Conservation (phyloP, 345 rosid genomes). For the Acer campestre region DNA sequence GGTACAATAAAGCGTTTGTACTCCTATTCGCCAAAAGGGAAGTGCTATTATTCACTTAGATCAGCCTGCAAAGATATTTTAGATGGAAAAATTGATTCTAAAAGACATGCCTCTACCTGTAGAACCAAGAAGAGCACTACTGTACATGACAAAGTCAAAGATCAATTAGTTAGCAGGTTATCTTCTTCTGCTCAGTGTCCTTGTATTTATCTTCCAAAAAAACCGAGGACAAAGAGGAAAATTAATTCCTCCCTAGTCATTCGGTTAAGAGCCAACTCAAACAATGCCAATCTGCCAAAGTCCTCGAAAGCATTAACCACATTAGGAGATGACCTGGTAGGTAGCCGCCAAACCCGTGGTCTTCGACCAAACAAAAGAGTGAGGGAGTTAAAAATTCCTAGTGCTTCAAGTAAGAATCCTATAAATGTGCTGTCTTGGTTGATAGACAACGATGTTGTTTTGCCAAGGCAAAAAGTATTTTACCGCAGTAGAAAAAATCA, state of each 20-base stretch:
- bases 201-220: conserved; percentile 1
- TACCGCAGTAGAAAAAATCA: conserved; percentile 33
- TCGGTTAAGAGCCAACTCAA: conserved; percentile 19
- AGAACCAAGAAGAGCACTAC: conserved; percentile 12
- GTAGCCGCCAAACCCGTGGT: conserved; percentile 19
- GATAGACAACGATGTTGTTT: conserved; percentile 59
- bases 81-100: conserved; percentile 14
- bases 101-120: conserved; percentile 12
- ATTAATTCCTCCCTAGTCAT: conserved; percentile 12
- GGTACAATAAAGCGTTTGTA: conserved; percentile 24
- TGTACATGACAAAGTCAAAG: conserved; percentile 13
- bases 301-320: conserved; percentile 1
- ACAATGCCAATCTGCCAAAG: conserved; percentile 18
- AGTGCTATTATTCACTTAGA: conserved; percentile 40
- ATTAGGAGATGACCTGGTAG: conserved; percentile 13
- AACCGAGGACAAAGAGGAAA: conserved; percentile 32
- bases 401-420: conserved; percentile 42
- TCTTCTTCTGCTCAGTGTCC: conserved; percentile 13
- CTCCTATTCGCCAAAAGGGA: conserved; percentile 45
- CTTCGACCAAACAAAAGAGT: conserved; percentile 55
- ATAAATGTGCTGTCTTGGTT: conserved; percentile 71
- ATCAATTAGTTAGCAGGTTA: conserved; percentile 14
- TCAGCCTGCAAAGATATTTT: conserved; percentile 45
- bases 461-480: conserved; percentile 61
- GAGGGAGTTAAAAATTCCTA: conserved; percentile 39